A percentile compares a stretch with the other conserved stretches of the same genome.
Evolutionary conservation across 495 filamentous ascomycete species (phyloP).

Genomic region (Talaromyces wortmannii): DNA sequence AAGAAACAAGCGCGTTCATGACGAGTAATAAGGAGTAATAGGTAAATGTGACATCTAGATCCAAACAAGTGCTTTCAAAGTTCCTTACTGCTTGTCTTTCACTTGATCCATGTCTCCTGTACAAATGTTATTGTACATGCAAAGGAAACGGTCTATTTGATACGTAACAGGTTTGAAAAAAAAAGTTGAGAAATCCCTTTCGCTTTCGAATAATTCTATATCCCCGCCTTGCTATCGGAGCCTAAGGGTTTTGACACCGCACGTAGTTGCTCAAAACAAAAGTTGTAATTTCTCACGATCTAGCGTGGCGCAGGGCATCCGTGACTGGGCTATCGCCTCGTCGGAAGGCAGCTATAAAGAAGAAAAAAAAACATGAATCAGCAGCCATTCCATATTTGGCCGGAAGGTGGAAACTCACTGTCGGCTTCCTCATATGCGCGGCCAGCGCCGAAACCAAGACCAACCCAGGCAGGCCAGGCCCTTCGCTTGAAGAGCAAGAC

Average conservation of each 20-base stretch:
- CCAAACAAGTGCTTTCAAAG: background rate
- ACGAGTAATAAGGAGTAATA: background rate
- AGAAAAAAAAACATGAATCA: background rate
- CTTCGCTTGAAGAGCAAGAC: slow-evolving; percentile 96
- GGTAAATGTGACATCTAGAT: background rate
- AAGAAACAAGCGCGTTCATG: background rate
- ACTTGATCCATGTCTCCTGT: background rate
- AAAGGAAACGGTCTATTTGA: background rate
- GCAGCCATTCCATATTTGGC: background rate
- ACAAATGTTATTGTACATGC: background rate
- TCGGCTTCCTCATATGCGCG: slow-evolving; percentile 86
- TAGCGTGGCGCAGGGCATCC: slow-evolving; percentile 34
- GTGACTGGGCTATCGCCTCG: slow-evolving; percentile 38
- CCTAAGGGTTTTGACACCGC: too few species aligned
- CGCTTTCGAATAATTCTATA: too few species aligned
- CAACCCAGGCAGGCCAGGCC: slow-evolving; percentile 91
- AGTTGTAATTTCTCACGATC: slow-evolving; percentile 1
- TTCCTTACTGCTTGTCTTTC: background rate
- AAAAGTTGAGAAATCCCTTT: background rate
- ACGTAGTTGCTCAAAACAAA: background rate
- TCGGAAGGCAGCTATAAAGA: slow-evolving; percentile 36
- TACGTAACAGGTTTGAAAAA: background rate
- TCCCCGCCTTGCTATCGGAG: too few species aligned
- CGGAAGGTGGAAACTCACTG: slow-evolving; percentile 26
- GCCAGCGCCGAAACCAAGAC: slow-evolving; percentile 89